Base-by-base conservation (phyloP, 768 basidiomycete species). In the Leucosporidium yakuticum region DNA sequence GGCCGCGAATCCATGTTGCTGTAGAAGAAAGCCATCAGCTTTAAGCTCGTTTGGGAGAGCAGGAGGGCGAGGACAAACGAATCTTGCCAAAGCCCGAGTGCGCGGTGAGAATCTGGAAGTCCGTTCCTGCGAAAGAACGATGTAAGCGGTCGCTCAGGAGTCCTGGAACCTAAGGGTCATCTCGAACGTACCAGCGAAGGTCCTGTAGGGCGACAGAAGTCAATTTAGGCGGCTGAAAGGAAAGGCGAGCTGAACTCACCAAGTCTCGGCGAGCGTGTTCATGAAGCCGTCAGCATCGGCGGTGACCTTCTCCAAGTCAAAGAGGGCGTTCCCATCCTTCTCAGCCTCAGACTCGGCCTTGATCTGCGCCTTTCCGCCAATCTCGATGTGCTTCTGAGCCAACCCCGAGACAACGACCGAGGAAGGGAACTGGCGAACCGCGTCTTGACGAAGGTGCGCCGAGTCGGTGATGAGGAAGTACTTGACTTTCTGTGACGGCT, bases 251-350 rank as follows among this genome's bases (percentile, higher is more conserved):
- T 15, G 14, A 44, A 15, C 39, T 44, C 39, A 44, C 54, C 60
- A 70, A 32, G 62, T 70, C 63, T 70, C 69, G 32, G 65, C 63
- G 21, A 70, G 50, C 7, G 65, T 70, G 11, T 55, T 29, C 63
- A 67, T 49, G 50, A 64, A 70, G 17, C 69, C 69, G 14, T 67
- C 63, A 21, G 65, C 66, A 17, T 55, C 62, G 7, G 29, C 32
- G 25, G 47, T 57, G 59, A 64, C 58, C 19, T 32, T 48, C 34
- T 29, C 27, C 55, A 55, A 23, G 5, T 48, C 65, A 1, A 36
- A 23, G 25, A 44, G 57, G 12, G 48, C 29, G 20, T 55, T 44
- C 6, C 48, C 31, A 23, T 29, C 50, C 48, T 64, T 49, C 66
- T 66, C 62, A 44, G 39, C 39, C 14, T 44, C 64, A 65, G 34